phyloP scores from a whole-genome alignment of 495 filamentous ascomycete species.

The Neurospora tetraspora region DNA sequence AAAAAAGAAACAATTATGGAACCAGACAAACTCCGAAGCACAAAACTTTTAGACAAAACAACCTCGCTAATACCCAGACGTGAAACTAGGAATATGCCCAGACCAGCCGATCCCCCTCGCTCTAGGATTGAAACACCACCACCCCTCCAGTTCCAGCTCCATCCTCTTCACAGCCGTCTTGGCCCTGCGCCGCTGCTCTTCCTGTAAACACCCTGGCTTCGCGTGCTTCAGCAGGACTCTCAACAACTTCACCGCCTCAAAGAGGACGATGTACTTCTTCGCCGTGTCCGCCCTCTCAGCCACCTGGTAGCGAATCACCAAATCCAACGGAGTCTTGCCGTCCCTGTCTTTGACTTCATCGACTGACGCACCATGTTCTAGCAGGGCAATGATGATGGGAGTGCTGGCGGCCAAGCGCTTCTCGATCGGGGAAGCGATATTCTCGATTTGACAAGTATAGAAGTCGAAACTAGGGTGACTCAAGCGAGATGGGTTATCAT shows the following conservation, averaged over 20 bases:
- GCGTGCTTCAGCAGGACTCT: background rate
- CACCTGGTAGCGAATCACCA: background rate
- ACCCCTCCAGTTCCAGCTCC: background rate
- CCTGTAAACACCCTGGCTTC: background rate
- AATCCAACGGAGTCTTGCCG: background rate
- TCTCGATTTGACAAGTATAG: background rate
- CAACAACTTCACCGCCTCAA: background rate
- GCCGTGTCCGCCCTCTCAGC: background rate
- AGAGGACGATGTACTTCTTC: background rate
- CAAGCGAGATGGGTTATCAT: background rate
- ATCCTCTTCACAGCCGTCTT: background rate
- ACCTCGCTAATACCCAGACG: background rate
- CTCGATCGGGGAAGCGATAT: background rate
- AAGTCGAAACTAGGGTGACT: background rate
- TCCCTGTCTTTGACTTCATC: background rate
- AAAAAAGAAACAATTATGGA: background rate
- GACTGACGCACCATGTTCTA: background rate
- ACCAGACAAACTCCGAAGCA: background rate
- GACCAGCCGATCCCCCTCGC: background rate
- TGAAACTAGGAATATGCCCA: background rate
- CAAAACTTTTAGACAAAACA: background rate
- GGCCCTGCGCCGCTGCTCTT: background rate
- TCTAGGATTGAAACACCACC: background rate
- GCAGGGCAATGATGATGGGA: background rate
- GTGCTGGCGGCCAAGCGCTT: background rate